phyloP scores from a whole-genome alignment of 768 basidiomycete species.

The Trametes cinnabarina region DNA sequence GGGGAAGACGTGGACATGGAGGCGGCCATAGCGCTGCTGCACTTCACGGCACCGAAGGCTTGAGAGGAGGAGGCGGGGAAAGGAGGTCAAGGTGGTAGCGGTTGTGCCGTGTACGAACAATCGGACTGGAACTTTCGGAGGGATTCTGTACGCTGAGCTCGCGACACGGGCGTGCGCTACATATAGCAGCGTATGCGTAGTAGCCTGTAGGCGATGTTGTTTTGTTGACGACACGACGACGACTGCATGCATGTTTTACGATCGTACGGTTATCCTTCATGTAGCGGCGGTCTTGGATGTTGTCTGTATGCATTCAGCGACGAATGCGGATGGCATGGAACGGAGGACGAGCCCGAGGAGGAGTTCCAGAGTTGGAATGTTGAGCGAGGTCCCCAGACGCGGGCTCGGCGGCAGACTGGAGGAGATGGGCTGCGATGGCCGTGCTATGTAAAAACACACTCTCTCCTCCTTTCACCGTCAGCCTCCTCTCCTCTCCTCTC shows the following conservation, averaged over 20 bases:
- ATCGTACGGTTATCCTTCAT: too few species aligned
- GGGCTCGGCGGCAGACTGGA: too few species aligned
- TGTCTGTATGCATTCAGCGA: not conserved
- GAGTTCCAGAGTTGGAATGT: not conserved
- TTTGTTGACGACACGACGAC: constrained; percentile 5
- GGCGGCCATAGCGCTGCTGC: constrained; percentile 23
- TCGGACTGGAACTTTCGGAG: constrained; percentile 7
- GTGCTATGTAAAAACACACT: constrained; percentile 9
- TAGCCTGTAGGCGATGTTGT: too few species aligned
- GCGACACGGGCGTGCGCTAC: not conserved
- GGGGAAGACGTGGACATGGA: constrained; percentile 21
- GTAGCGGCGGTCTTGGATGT: too few species aligned
- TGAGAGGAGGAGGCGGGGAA: not conserved
- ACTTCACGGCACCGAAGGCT: constrained; percentile 20
- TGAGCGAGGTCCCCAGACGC: not conserved
- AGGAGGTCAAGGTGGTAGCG: not conserved
- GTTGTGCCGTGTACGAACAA: constrained; percentile 3
- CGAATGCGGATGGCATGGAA: not conserved
- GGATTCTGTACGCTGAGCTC: constrained; percentile 8
- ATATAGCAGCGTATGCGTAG: too few species aligned
- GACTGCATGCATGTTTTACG: too few species aligned
- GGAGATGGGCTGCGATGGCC: constrained; percentile 1
- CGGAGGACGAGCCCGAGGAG: not conserved
- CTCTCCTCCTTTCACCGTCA: not conserved
- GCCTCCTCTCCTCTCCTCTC: not conserved